Conservation (phyloP, 1,284 basidiomycete species). For the Mrakiaceae sp. region DNA sequence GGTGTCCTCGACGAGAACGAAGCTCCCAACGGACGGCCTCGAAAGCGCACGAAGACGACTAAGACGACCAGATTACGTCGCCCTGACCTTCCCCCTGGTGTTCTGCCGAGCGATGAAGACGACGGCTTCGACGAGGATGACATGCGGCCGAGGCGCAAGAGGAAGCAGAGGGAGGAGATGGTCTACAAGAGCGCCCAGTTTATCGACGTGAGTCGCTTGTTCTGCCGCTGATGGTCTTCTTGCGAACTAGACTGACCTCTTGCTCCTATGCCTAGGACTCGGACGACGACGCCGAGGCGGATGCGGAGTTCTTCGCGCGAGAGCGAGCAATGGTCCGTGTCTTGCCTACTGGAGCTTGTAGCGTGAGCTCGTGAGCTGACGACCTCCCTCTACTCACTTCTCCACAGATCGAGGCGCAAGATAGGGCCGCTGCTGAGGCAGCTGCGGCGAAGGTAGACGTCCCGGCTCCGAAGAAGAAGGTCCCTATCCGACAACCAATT, state of each 20-base stretch:
- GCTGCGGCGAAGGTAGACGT: neutral
- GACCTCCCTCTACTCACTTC: neutral
- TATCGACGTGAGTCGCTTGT: constrained; percentile 43
- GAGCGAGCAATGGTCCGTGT: constrained; percentile 7
- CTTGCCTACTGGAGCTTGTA: neutral
- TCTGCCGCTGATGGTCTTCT: neutral
- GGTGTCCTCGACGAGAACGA: neutral
- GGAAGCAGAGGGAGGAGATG: constrained; percentile 38
- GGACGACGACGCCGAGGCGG: constrained; percentile 7
- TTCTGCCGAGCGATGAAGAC: neutral
- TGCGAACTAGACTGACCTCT: neutral
- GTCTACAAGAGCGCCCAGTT: constrained; percentile 71
- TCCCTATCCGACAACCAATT: neutral
- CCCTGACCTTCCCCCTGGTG: neutral
- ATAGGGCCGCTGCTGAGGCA: neutral
- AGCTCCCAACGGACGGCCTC: neutral
- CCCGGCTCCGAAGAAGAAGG: neutral
- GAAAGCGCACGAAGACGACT: neutral
- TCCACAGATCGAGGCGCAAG: neutral
- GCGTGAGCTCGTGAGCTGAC: neutral
- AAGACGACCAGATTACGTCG: neutral
- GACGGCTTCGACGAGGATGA: neutral
- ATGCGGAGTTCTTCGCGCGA: constrained; percentile 4
- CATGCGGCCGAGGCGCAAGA: neutral
- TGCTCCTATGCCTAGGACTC: constrained; percentile 3